A percentile compares a stretch with the other conserved stretches of the same genome.
phyloP scores from a whole-genome alignment of 2,329 filamentous ascomycete species.

The Fusarium foetens region DNA sequence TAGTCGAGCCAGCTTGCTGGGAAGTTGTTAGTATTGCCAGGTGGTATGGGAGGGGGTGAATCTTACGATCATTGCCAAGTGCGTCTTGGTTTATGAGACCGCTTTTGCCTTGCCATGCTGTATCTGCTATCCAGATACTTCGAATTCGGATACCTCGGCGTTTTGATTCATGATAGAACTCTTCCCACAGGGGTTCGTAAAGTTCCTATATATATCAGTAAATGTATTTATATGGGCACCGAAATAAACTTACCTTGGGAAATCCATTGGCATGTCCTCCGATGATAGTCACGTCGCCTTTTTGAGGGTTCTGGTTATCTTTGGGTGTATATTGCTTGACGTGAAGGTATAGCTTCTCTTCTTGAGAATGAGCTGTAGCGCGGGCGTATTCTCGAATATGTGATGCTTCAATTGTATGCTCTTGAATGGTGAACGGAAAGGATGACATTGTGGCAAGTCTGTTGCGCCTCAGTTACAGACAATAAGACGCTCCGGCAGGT shows the following conservation, averaged over 20 bases:
- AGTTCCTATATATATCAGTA: slow-evolving; percentile 69
- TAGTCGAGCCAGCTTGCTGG: slow-evolving; percentile 80
- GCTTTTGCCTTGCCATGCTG: slow-evolving; percentile 85
- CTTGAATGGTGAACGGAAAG: slow-evolving; percentile 69
- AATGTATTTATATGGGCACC: neutral
- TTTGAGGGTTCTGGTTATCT: slow-evolving; percentile 72
- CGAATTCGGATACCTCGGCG: slow-evolving; percentile 75
- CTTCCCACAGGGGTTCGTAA: slow-evolving; percentile 92
- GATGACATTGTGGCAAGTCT: slow-evolving; percentile 35
- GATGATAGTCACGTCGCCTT: slow-evolving; percentile 85
- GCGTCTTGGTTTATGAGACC: slow-evolving; percentile 78
- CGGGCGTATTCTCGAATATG: slow-evolving; percentile 86
- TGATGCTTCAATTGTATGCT: slow-evolving; percentile 78
- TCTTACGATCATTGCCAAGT: slow-evolving; percentile 85
- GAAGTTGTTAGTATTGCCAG: neutral
- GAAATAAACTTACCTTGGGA: slow-evolving; percentile 71
- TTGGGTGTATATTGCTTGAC: slow-evolving; percentile 90
- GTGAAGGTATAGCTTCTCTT: slow-evolving; percentile 77
- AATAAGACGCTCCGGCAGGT: too few species aligned
- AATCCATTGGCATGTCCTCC: slow-evolving; percentile 92
- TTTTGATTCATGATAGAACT: slow-evolving; percentile 71
- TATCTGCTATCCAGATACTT: slow-evolving; percentile 89
- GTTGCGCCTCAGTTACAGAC: neutral
- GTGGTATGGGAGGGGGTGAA: neutral
- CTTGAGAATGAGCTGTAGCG: slow-evolving; percentile 76